Evolutionary conservation across 2,329 filamentous ascomycete species (phyloP).

Genomic region (Akanthomyces lecanii): DNA sequence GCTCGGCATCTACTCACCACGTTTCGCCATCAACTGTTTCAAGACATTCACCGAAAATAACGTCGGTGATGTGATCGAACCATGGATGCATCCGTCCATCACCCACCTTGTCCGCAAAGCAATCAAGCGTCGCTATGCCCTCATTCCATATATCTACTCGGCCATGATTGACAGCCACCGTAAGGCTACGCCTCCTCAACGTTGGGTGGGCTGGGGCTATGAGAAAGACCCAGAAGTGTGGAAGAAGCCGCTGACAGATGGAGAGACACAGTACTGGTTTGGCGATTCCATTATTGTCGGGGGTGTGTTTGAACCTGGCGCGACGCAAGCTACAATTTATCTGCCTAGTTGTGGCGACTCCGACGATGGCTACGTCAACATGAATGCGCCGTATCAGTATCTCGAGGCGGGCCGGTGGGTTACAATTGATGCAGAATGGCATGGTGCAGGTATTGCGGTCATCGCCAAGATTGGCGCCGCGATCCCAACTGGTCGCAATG

Average conservation of each 20-base stretch:
- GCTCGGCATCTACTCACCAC: slow-evolving; percentile 63
- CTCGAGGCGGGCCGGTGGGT: slow-evolving; percentile 42
- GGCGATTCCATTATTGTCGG: slow-evolving; percentile 62
- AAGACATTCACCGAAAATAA: slow-evolving; percentile 65
- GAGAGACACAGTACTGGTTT: slow-evolving; percentile 71
- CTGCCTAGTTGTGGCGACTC: slow-evolving; percentile 47
- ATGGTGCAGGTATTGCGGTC: slow-evolving; percentile 38
- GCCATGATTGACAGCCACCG: slow-evolving; percentile 58
- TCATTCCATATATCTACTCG: slow-evolving; percentile 69
- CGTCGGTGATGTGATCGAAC: slow-evolving; percentile 70
- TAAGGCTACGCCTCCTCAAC: slow-evolving; percentile 59
- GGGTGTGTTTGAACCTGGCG: slow-evolving; percentile 61
- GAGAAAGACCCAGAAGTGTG: slow-evolving; percentile 64
- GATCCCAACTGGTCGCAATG: slow-evolving; percentile 35
- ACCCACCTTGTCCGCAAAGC: slow-evolving; percentile 58
- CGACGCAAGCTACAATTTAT: slow-evolving; percentile 53
- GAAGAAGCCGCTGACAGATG: slow-evolving; percentile 54
- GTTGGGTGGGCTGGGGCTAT: slow-evolving; percentile 72
- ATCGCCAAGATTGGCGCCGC: slow-evolving; percentile 37
- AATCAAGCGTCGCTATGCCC: slow-evolving; percentile 66
- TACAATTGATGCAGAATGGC: slow-evolving; percentile 38
- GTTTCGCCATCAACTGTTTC: slow-evolving; percentile 76
- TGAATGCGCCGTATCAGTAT: slow-evolving; percentile 57
- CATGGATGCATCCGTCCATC: slow-evolving; percentile 71
- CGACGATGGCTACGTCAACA: slow-evolving; percentile 58